Base-by-base conservation (phyloP, 179 eudicot genomes). In the Pouteria campechiana region DNA sequence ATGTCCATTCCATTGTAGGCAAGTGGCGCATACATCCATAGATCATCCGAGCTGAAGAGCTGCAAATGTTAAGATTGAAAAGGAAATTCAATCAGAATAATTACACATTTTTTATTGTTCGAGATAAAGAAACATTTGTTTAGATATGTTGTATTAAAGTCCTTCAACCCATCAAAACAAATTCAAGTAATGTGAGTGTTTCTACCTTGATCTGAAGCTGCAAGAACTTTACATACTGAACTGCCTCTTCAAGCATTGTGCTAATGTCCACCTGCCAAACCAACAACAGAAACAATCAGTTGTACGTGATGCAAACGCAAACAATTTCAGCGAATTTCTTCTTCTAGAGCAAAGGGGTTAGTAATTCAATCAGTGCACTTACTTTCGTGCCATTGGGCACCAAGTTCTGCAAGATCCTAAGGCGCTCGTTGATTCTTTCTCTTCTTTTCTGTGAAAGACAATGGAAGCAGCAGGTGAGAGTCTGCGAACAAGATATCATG, bases 21-120 rank as follows among this genome's bases (percentile, higher is more conserved):
- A 42, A 86, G 54, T 6, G 96, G 96, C 8, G 96, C 81, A 67
- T 86, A 86, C 93, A 86, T 86, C 96, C 96, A 86, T 19, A 70
- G 21, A 27, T 86, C 93, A 52, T 86, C 89, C 4, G 93, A 86
- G 69, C 96, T 86, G 42, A 86, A 58, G 25, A 82, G 60, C 93
- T 85, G 79, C 67, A 60, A 34, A 7, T 10, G 32, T 16, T 42
- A 3, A 18, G 6, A 35, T 9, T 27, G 25, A 14, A 17, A 43
- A 9, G 34, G 32, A 9, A n/a, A 23, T 20, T 14, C 16, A 24
- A n/a, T 27, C 32, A 29, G 1, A 24, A 12, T 31, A 20, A 41
- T 24, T 20, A 23, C 9, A 22, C 17, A 6, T n/a, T 24, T 40
- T 40, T 7, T 11, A 2, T 9, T 8, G 42, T 17, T 1, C 5